Evolutionary conservation across 2,329 filamentous ascomycete genomes (phyloP).

Genomic region (Trichoderma sp.): DNA sequence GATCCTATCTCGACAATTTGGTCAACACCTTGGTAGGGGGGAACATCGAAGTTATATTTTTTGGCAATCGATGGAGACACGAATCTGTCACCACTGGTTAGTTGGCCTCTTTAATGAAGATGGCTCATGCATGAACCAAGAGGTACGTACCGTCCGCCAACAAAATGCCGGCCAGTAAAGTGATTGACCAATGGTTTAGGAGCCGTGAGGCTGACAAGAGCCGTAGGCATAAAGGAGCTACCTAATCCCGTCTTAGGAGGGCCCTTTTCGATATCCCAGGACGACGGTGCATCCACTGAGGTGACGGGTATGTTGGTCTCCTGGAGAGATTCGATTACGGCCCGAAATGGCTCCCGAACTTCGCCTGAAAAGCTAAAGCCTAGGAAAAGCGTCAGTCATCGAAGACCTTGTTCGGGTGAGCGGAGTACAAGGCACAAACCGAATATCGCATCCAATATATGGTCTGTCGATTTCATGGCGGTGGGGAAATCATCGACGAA

Average conservation of each 20-base stretch:
- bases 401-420: not conserved
- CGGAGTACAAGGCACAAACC: constrained; percentile 47
- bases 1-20: constrained; percentile 76
- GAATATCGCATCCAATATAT: constrained; percentile 91
- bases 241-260: constrained; percentile 76
- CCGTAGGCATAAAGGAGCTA: constrained; percentile 73
- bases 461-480: constrained; percentile 66
- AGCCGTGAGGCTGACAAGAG: constrained; percentile 84
- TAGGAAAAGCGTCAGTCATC: constrained; percentile 31
- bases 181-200: constrained; percentile 84
- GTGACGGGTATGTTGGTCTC: constrained; percentile 73
- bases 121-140: not conserved
- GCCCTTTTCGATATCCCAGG: constrained; percentile 87
- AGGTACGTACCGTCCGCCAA: constrained; percentile 70
- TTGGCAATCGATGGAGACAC: constrained; percentile 71
- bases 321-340: constrained; percentile 74
- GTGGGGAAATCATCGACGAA: constrained; percentile 76
- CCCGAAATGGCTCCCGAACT: constrained; percentile 86
- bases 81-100: constrained; percentile 55
- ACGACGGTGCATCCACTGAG: constrained; percentile 88
- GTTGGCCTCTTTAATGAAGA: not conserved
- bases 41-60: constrained; percentile 83
- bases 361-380: constrained; percentile 91
- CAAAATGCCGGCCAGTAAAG: constrained; percentile 85
- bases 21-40: constrained; percentile 79